These are phyloP conservation scores for Aspergillus incahuasiensis DNA, from an alignment of 495 filamentous ascomycete species.

Conservation along the genomic window DNA sequence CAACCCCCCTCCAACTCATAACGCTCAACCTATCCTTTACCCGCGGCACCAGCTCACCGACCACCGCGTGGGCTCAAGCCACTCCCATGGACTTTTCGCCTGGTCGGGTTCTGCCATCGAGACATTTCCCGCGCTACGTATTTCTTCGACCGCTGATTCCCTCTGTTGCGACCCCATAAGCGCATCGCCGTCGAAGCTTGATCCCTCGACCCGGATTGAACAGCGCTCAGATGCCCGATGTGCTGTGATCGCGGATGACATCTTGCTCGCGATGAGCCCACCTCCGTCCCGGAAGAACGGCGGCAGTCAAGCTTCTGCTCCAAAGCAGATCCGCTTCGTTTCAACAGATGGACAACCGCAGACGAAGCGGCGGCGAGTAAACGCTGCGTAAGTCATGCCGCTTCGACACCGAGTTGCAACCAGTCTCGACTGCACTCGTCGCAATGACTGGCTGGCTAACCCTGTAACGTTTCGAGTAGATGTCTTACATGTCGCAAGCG, in stretches of 20 bases:
- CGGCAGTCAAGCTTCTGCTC: constrained; percentile 33
- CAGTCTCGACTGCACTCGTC: neutral
- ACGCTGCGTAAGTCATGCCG: constrained; percentile 60
- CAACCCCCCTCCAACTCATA: constrained; percentile 5
- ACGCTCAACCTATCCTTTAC: neutral
- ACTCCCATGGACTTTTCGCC: constrained; percentile 23
- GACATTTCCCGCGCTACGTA: constrained; percentile 12
- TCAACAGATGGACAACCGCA: constrained; percentile 77
- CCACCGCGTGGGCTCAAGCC: constrained; percentile 11
- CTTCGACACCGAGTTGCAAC: neutral
- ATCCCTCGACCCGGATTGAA: constrained; percentile 1
- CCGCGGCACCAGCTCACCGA: constrained; percentile 14
- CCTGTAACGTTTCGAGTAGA: constrained; percentile 30
- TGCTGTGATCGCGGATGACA: constrained; percentile 37
- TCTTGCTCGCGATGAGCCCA: constrained; percentile 45
- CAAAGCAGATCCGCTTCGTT: constrained; percentile 66
- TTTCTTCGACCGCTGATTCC: constrained; percentile 9
- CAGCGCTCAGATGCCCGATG: constrained; percentile 31
- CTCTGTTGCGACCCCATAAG: constrained; percentile 14
- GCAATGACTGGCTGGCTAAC: constrained; percentile 8
- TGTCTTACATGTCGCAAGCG: constrained; percentile 77
- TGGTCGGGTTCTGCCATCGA: constrained; percentile 13
- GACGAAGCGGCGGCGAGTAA: constrained; percentile 74
- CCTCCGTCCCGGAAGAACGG: constrained; percentile 43
- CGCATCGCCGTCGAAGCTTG: constrained; percentile 8